Percentiles rank a stretch among this genome's conserved stretches.
Conservation (phyloP, 2,329 filamentous ascomycete species). For the Pseudocercospora eumusae region DNA sequence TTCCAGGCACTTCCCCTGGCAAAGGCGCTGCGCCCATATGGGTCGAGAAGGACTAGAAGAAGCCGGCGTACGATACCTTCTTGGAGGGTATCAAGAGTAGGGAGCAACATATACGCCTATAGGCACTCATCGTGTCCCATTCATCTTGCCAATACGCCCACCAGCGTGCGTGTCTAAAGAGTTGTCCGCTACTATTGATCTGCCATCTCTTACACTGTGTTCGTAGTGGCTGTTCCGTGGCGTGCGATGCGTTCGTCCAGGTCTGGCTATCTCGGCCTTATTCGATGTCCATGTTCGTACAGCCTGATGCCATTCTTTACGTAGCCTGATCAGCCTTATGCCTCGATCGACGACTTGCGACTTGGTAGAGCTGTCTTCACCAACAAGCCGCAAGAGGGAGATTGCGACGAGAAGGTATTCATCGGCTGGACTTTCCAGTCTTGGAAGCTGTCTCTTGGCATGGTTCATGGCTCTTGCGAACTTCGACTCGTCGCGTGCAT, state of each 20-base stretch:
- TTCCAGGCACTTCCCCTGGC: conserved; percentile 40
- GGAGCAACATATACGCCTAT: background rate
- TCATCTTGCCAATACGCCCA: too few relatives aligned
- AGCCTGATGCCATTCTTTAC: background rate
- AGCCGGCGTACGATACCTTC: conserved; percentile 44
- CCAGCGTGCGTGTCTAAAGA: too few relatives aligned
- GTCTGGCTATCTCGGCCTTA: too few relatives aligned
- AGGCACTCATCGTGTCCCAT: too few relatives aligned
- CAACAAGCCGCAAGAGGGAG: background rate
- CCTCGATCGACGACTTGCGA: background rate
- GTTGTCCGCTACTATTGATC: background rate
- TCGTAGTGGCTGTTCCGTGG: background rate
- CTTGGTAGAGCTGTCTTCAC: too few relatives aligned
- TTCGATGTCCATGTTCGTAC: too few relatives aligned
- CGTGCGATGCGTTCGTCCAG: background rate
- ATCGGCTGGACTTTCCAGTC: background rate
- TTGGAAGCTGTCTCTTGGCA: background rate
- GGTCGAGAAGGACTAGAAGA: conserved; percentile 46
- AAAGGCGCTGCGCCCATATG: conserved; percentile 46
- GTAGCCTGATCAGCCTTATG: background rate
- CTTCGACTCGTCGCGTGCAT: too few relatives aligned
- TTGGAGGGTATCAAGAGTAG: conserved; percentile 14
- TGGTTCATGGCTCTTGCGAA: background rate
- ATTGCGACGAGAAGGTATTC: background rate
- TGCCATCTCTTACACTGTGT: background rate